Evolutionary conservation across 805 yeast genomes (phyloP).

Genomic region (Yamadazyma kitorensis): DNA sequence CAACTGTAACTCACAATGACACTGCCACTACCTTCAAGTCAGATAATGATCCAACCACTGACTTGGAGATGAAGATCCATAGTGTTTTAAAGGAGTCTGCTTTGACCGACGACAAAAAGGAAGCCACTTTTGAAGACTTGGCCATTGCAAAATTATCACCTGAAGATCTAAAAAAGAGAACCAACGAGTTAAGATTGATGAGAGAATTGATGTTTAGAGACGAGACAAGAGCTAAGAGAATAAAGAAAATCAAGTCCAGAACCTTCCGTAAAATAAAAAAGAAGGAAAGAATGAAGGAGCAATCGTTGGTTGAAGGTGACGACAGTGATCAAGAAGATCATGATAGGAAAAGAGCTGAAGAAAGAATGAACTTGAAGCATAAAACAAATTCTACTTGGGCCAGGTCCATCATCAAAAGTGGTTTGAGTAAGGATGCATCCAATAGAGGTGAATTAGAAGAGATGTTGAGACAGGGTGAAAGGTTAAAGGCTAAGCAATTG

Average conservation of each 20-base stretch:
- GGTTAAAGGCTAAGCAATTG: constrained; percentile 65
- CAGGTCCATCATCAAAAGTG: constrained; percentile 80
- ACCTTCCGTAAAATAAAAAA: constrained; percentile 81
- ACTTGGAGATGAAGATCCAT: constrained; percentile 65
- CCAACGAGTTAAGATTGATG: constrained; percentile 84
- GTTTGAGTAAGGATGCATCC: constrained; percentile 81
- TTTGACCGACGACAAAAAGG: constrained; percentile 67
- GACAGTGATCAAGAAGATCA: constrained; percentile 56
- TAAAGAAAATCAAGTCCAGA: constrained; percentile 94
- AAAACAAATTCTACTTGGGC: constrained; percentile 91
- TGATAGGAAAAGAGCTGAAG: constrained; percentile 77
- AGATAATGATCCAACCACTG: constrained; percentile 47
- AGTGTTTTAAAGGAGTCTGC: constrained; percentile 61
- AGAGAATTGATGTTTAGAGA: constrained; percentile 96
- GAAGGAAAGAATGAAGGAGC: constrained; percentile 72
- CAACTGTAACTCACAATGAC: constrained; percentile 42
- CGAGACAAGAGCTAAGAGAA: constrained; percentile 83
- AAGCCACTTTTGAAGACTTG: constrained; percentile 83
- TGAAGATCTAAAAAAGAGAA: constrained; percentile 74
- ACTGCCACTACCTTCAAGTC: constrained; percentile 52
- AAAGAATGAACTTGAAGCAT: constrained; percentile 89
- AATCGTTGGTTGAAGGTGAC: constrained; percentile 63
- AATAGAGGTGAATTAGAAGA: constrained; percentile 90
- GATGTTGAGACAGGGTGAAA: constrained; percentile 86
- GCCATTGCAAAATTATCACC: constrained; percentile 77